Evolutionary conservation across 2,329 filamentous ascomycete genomes (phyloP).

Genomic region (Fusarium chlamydosporum): DNA sequence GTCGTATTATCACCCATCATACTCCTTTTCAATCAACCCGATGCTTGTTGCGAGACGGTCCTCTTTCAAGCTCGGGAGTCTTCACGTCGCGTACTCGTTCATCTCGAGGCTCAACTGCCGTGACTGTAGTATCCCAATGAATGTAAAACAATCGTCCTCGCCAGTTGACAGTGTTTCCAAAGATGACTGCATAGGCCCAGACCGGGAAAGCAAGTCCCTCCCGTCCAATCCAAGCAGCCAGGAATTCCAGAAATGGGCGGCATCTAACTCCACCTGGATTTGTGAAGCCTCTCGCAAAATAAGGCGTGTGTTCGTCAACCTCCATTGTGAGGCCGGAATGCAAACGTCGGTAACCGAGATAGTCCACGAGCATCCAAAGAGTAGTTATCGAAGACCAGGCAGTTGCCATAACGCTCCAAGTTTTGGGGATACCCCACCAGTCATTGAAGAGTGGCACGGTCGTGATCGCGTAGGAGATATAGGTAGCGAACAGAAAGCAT

Average conservation of each 20-base stretch:
- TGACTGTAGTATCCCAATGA: constrained; percentile 85
- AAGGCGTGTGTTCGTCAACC: constrained; percentile 78
- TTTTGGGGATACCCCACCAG: constrained; percentile 68
- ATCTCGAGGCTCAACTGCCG: constrained; percentile 53
- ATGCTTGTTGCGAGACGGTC: constrained; percentile 44
- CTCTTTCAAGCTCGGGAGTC: constrained; percentile 49
- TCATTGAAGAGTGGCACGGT: constrained; percentile 75
- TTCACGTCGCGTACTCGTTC: constrained; percentile 19
- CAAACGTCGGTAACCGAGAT: constrained; percentile 78
- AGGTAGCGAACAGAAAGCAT: constrained; percentile 84
- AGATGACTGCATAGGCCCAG: constrained; percentile 89
- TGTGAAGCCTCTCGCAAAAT: constrained; percentile 72
- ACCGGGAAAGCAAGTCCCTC: constrained; percentile 88
- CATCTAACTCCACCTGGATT: constrained; percentile 58
- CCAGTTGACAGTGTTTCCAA: constrained; percentile 92
- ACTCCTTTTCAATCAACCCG: constrained; percentile 43
- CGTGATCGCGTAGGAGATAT: constrained; percentile 83
- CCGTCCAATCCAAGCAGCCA: constrained; percentile 85
- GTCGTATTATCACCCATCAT: constrained; percentile 13
- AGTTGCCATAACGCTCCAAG: constrained; percentile 75
- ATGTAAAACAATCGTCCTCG: constrained; percentile 86
- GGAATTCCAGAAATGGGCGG: constrained; percentile 78
- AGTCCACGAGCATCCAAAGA: constrained; percentile 82
- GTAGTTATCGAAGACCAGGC: constrained; percentile 77
- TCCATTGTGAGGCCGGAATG: constrained; percentile 81